Evolutionary conservation across 306 rosid species (phyloP).

Genomic region (Sechiopsis laciniata): DNA sequence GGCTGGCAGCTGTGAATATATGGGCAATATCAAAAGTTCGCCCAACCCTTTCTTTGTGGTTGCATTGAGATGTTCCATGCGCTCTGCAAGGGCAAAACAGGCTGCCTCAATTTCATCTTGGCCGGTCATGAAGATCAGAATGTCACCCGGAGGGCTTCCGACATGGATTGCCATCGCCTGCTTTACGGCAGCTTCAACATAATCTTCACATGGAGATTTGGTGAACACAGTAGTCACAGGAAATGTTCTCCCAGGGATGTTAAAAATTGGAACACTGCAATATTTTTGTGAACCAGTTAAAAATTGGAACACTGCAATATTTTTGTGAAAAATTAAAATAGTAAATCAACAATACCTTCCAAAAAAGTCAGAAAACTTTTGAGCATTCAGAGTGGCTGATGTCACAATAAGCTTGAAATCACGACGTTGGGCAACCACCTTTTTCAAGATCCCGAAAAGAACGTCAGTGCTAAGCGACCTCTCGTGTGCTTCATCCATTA

Average conservation of each 20-base stretch:
- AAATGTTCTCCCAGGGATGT: conserved; percentile 97
- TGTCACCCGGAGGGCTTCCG: conserved; percentile 91
- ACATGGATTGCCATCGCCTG: conserved; percentile 99
- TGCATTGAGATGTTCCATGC: conserved; percentile 77
- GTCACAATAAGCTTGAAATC: conserved; percentile 96
- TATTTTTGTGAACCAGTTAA: conserved; percentile 21
- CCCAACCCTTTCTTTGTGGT: conserved; percentile 69
- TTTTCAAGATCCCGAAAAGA: conserved; percentile 87
- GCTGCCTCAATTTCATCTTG: conserved; percentile 99
- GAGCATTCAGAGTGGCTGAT: conserved; percentile 90
- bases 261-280: conserved; percentile 83
- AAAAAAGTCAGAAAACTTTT: conserved; percentile 83
- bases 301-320: conserved; percentile 78
- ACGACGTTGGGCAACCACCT: conserved; percentile 90
- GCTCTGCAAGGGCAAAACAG: conserved; percentile 85
- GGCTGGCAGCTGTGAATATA: conserved; percentile 98
- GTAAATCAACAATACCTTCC: conserved; percentile 61
- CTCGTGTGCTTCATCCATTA: conserved; percentile 99
- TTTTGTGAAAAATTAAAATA: neutral
- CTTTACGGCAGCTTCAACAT: conserved; percentile 95
- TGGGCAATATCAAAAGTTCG: conserved; percentile 86
- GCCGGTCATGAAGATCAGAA: conserved; percentile 97
- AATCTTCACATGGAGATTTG: conserved; percentile 92
- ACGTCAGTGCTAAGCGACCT: conserved; percentile 92
- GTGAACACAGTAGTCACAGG: conserved; percentile 79